Conservation (phyloP, 108 stramenopile species). For the Nannochloropsis salina region DNA sequence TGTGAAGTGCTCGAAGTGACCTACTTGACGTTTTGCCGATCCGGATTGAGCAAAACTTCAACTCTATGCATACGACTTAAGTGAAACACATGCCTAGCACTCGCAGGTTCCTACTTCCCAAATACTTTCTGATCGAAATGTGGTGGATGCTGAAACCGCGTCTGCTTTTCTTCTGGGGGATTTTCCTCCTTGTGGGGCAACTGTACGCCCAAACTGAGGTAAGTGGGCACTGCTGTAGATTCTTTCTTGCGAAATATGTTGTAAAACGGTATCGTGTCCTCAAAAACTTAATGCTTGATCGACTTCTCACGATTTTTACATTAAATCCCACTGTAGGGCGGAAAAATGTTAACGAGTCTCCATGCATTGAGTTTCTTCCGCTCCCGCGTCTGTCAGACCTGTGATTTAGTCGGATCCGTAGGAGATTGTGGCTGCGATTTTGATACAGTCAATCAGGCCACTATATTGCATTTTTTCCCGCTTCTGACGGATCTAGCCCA, state of each 20-base stretch:
- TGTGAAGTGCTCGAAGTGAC: too few relatives aligned
- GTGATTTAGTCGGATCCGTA: conserved; percentile 36
- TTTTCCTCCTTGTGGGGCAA: neutral
- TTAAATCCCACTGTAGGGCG: neutral
- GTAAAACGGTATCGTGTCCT: too few relatives aligned
- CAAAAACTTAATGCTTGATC: too few relatives aligned
- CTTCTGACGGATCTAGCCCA: conserved; percentile 30
- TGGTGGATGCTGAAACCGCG: neutral
- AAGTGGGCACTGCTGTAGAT: neutral
- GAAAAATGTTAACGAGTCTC: neutral
- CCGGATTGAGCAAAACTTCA: too few relatives aligned
- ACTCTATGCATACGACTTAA: too few relatives aligned
- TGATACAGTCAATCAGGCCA: conserved; percentile 43
- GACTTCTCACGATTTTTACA: too few relatives aligned
- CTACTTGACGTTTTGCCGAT: too few relatives aligned
- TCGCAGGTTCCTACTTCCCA: too few relatives aligned
- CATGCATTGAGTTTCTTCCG: neutral
- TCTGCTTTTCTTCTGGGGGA: neutral
- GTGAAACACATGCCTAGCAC: too few relatives aligned
- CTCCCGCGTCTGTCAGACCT: conserved; percentile 33
- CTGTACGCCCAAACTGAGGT: conserved; percentile 10
- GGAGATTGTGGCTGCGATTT: conserved; percentile 49
- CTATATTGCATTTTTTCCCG: conserved; percentile 34
- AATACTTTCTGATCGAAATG: neutral
- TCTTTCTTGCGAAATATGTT: too few relatives aligned